Conservation (phyloP, 108 stramenopile genomes). For the Skeletonema menzelii region DNA sequence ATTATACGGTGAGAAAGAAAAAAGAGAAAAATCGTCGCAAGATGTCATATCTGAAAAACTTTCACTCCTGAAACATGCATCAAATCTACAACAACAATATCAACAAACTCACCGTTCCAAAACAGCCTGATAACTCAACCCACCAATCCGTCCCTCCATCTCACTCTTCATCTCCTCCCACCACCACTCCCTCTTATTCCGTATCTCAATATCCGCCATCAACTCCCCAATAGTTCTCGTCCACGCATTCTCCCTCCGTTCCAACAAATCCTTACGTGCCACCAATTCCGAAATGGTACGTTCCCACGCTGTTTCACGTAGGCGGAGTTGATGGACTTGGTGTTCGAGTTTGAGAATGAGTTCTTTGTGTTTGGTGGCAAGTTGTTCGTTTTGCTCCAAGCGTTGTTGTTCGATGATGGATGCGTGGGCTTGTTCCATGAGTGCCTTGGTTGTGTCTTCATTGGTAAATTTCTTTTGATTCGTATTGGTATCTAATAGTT, state of each 20-base stretch:
- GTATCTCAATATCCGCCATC: constrained; percentile 32
- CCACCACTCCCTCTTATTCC: constrained; percentile 34
- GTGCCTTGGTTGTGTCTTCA: background rate
- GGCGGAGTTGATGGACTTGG: constrained; percentile 21
- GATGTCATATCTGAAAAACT: background rate
- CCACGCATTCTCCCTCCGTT: constrained; percentile 39
- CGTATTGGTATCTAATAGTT: background rate
- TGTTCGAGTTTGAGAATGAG: constrained; percentile 18
- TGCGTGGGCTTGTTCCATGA: constrained; percentile 14
- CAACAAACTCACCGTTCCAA: constrained; percentile 28
- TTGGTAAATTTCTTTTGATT: background rate
- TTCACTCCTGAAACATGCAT: too few species aligned
- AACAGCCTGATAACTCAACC: constrained; percentile 30
- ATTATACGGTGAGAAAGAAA: background rate
- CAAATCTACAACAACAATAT: background rate
- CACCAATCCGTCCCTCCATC: constrained; percentile 37
- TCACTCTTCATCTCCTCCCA: constrained; percentile 29
- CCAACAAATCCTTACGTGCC: constrained; percentile 26
- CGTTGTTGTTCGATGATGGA: constrained; percentile 1
- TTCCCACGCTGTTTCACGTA: constrained; percentile 42
- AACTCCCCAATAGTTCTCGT: constrained; percentile 39
- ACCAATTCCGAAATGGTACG: constrained; percentile 36
- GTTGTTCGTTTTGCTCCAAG: background rate
- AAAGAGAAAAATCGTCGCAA: background rate
- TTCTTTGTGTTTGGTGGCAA: constrained; percentile 12